These are phyloP conservation scores for Didymella exigua DNA, from an alignment of 2,329 filamentous ascomycete species.

Conservation along the genomic window DNA sequence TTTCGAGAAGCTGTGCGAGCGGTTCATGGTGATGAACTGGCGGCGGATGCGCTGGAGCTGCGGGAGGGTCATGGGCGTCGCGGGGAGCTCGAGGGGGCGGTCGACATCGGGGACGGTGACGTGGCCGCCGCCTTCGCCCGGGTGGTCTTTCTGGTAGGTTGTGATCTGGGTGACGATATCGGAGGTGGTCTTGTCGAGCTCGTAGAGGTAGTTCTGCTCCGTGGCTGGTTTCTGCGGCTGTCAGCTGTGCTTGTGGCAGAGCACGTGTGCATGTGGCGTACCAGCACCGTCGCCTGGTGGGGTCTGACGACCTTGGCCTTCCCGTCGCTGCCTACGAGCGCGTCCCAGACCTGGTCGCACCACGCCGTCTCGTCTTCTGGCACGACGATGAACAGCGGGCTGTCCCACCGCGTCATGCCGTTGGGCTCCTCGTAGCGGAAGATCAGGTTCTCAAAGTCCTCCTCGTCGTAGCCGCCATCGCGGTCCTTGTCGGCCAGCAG, in stretches of 20 bases:
- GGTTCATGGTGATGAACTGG: conserved; percentile 77
- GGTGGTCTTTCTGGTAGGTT: conserved; percentile 69
- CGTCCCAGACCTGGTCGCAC: conserved; percentile 75
- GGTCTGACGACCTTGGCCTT: conserved; percentile 70
- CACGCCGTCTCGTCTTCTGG: conserved; percentile 75
- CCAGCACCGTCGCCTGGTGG: conserved; percentile 75
- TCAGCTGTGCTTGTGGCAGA: conserved; percentile 4
- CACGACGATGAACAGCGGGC: conserved; percentile 77
- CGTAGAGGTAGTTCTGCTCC: conserved; percentile 75
- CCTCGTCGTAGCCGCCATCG: conserved; percentile 58
- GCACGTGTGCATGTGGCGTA: conserved; percentile 28
- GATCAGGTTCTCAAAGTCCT: conserved; percentile 78
- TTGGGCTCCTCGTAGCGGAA: conserved; percentile 88
- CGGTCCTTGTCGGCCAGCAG: conserved; percentile 53
- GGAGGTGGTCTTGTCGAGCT: conserved; percentile 79
- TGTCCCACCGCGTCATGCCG: conserved; percentile 83
- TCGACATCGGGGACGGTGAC: conserved; percentile 61
- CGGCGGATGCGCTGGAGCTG: conserved; percentile 78
- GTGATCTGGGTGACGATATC: conserved; percentile 73
- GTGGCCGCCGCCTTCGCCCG: conserved; percentile 64
- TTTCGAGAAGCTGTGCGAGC: conserved; percentile 62
- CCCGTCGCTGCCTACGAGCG: conserved; percentile 66
- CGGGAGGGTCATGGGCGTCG: conserved; percentile 69
- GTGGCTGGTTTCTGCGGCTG: conserved; percentile 60
- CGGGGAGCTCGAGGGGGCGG: conserved; percentile 68